Evolutionary conservation across 2,329 filamentous ascomycete species (phyloP).

Genomic region (Paraconiothyrium sp.): DNA sequence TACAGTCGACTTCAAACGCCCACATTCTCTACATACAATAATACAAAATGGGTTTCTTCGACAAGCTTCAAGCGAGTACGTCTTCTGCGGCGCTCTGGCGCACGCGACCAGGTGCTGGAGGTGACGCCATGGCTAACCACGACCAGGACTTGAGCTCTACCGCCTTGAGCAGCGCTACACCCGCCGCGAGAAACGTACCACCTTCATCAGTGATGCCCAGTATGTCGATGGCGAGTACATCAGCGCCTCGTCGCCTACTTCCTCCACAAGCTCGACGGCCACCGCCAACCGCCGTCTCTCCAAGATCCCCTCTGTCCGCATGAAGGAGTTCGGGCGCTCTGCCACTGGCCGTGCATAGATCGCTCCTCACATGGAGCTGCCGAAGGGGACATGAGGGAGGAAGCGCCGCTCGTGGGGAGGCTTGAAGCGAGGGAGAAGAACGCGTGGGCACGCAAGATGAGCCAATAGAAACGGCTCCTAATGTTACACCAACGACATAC

Average conservation of each 20-base stretch:
- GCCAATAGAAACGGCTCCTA: conserved; percentile 11
- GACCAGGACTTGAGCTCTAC: conserved; percentile 82
- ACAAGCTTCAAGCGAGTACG: conserved; percentile 54
- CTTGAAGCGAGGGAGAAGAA: conserved; percentile 4
- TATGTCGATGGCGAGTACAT: conserved; percentile 98
- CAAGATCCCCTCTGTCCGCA: conserved; percentile 45
- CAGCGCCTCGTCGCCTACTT: conserved; percentile 62
- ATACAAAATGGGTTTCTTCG: conserved; percentile 50
- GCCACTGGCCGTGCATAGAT: conserved; percentile 38
- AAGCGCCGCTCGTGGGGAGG: conserved; percentile 15
- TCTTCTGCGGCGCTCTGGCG: conserved; percentile 10
- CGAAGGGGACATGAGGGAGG: conserved; percentile 4
- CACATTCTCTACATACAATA: conserved; percentile 12
- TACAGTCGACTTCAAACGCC: background rate
- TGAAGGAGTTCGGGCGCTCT: conserved; percentile 43
- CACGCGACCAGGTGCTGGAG: background rate
- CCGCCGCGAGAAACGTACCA: conserved; percentile 86
- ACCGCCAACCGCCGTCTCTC: conserved; percentile 43
- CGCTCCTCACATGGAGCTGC: background rate
- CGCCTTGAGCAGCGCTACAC: conserved; percentile 96
- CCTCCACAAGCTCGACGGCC: conserved; percentile 38
- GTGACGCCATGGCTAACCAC: conserved; percentile 19
- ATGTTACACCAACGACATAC: conserved; percentile 17
- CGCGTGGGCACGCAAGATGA: background rate
- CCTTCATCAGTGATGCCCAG: conserved; percentile 86